Evolutionary conservation across 2,329 filamentous ascomycete species (phyloP).

Genomic region (Annulohypoxylon truncatum): DNA sequence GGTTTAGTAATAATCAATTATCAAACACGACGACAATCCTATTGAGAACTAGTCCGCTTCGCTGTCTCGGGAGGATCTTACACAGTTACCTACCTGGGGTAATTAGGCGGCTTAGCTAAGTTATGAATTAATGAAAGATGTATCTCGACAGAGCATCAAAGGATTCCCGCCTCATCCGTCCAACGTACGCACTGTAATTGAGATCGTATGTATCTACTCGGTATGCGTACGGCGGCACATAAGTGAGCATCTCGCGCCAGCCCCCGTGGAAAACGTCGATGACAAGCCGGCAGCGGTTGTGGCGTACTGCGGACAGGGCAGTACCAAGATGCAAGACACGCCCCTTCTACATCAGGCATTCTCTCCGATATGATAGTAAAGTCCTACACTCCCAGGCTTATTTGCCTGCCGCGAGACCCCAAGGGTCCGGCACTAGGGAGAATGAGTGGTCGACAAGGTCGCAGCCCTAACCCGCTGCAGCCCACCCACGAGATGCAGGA

Average conservation of each 20-base stretch:
- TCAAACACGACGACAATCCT: conserved; percentile 1
- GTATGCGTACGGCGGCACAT: not conserved
- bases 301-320: conserved; percentile 3
- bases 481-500: conserved; percentile 23
- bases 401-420: not conserved
- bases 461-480: conserved; percentile 18
- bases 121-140: not conserved
- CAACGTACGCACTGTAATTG: not conserved
- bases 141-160: not conserved
- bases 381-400: not conserved
- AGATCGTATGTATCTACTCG: not conserved
- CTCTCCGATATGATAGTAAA: not conserved
- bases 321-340: conserved; percentile 16
- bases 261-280: conserved; percentile 8
- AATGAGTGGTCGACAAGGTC: conserved; percentile 11
- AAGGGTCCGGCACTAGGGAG: conserved; percentile 11
- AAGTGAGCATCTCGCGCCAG: not conserved
- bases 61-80: not conserved
- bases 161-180: conserved; percentile 4
- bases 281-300: conserved; percentile 18
- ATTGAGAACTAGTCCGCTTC: not conserved
- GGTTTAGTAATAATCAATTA: not conserved
- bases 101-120: not conserved
- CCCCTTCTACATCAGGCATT: not conserved
- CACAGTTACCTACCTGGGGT: not conserved